Percentiles rank a stretch among this genome's conserved stretches.
phyloP scores from a whole-genome alignment of 2,329 filamentous ascomycete genomes.

The Colletotrichum truncatum region DNA sequence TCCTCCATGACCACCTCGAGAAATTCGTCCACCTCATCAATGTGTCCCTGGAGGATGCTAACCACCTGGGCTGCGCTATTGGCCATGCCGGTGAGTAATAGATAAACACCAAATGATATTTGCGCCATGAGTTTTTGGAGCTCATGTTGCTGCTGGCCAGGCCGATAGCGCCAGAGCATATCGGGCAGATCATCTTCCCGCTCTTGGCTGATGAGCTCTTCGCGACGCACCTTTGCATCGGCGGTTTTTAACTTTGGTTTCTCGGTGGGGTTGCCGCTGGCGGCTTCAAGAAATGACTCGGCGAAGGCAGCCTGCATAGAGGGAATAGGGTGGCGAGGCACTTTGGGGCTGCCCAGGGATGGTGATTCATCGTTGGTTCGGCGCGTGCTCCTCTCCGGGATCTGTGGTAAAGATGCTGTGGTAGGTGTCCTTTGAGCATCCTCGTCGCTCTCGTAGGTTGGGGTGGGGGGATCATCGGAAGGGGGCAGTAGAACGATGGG shows the following conservation, averaged over 20 bases:
- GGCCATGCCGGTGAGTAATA: constrained; percentile 84
- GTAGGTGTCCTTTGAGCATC: constrained; percentile 31
- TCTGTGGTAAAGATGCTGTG: constrained; percentile 17
- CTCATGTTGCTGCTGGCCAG: constrained; percentile 83
- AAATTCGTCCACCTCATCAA: constrained; percentile 93
- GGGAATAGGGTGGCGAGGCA: constrained; percentile 72
- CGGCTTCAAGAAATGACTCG: constrained; percentile 81
- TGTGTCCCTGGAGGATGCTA: constrained; percentile 87
- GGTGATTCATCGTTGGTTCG: constrained; percentile 24
- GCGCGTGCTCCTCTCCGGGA: constrained; percentile 22
- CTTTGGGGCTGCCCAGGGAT: constrained; percentile 26
- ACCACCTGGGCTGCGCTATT: constrained; percentile 91
- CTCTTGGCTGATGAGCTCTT: constrained; percentile 72
- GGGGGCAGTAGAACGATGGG: constrained; percentile 30
- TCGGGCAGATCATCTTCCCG: constrained; percentile 77
- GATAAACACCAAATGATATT: constrained; percentile 91
- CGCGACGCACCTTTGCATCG: constrained; percentile 70
- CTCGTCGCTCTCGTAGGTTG: constrained; percentile 20
- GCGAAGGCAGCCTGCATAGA: constrained; percentile 85
- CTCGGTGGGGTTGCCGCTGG: constrained; percentile 51
- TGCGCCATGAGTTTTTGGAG: constrained; percentile 91
- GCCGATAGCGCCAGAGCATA: constrained; percentile 78
- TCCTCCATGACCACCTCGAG: constrained; percentile 88
- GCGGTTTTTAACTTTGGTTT: constrained; percentile 64
- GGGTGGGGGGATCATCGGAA: constrained; percentile 8